Conservation (phyloP, 2,329 filamentous ascomycete genomes). For the Drechslerella dactyloides region DNA sequence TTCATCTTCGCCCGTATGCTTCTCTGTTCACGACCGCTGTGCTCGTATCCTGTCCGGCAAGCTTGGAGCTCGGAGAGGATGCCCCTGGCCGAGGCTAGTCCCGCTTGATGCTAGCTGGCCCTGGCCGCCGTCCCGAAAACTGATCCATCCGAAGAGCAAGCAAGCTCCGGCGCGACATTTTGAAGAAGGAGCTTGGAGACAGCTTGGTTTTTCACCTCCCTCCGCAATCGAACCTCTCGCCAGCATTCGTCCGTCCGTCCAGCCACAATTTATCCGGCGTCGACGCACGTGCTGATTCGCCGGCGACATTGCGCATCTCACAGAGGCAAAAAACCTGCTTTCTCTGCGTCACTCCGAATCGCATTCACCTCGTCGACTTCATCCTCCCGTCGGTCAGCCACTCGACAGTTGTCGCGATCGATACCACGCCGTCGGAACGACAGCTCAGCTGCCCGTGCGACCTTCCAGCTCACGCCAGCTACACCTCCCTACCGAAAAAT, state of each 20-base stretch:
- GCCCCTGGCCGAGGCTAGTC: conserved; percentile 28
- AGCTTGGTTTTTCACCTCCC: conserved; percentile 10
- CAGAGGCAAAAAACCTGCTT: background rate
- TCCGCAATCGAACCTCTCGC: background rate
- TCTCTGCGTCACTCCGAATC: background rate
- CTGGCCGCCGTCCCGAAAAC: background rate
- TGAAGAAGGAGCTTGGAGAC: conserved; percentile 17
- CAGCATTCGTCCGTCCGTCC: background rate
- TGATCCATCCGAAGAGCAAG: conserved; percentile 1
- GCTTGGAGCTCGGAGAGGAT: no score
- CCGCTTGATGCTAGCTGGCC: conserved; percentile 33
- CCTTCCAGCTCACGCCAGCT: conserved; percentile 25
- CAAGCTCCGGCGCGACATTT: no score
- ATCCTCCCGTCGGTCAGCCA: background rate
- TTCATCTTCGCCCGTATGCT: no score
- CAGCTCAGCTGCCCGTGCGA: conserved; percentile 27
- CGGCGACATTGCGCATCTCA: conserved; percentile 35
- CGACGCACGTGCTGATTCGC: conserved; percentile 25
- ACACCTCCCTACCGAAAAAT: conserved; percentile 16
- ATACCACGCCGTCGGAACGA: conserved; percentile 10
- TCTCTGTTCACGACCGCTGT: no score
- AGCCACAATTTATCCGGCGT: conserved; percentile 3
- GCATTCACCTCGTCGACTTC: background rate
- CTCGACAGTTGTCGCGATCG: conserved; percentile 9
- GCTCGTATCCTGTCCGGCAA: no score